Base-by-base conservation (phyloP, 805 yeast genomes). In the Pichia gijzeniarum region DNA sequence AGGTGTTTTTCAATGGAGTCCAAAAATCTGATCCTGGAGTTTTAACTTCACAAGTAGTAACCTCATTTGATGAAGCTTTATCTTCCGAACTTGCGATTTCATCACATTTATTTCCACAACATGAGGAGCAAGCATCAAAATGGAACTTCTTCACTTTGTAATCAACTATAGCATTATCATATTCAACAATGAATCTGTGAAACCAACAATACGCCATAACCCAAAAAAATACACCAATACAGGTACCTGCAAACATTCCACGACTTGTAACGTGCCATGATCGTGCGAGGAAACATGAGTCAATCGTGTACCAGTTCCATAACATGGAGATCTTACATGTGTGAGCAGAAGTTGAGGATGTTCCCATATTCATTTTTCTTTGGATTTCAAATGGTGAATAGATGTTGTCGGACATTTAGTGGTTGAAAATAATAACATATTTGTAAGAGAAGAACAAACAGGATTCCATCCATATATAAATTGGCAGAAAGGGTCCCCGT, bases 241-340 rank as follows among this genome's bases (percentile, higher is more conserved):
- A 82, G 1, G 85, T 71, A n/a, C 86, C 87, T 3, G 85, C 87
- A 64, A 82, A 82, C 62, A 71, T 78, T 1, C 81, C 82, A 45
- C 65, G 67, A 2, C 79, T 66, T 14, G 62, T 68, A 38, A 78
- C 76, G 48, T 77, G 85, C 89, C 89, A 82, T 27, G 80, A 64
- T 38, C 60, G 66, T 7, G 85, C 71, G 49, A 82, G 68, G 56
- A 82, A 82, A 58, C 87, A 82, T 5, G 81, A 65, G 52, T 82
- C 80, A 25, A 80, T 69, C 0, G 85, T 79, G 53, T 78, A 68
- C 87, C 88, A 82, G 59, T 82, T 82, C 87, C 88, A 82, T 48
- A 78, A 61, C 88, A 82, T 82, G 4, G 60, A 56, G 19, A 57
- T 54, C 35, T 57, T 56, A 47, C 61, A 57, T 3, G 49, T 21